phyloP scores from a whole-genome alignment of 2,329 filamentous ascomycete species.

The Fusarium nematophilum region DNA sequence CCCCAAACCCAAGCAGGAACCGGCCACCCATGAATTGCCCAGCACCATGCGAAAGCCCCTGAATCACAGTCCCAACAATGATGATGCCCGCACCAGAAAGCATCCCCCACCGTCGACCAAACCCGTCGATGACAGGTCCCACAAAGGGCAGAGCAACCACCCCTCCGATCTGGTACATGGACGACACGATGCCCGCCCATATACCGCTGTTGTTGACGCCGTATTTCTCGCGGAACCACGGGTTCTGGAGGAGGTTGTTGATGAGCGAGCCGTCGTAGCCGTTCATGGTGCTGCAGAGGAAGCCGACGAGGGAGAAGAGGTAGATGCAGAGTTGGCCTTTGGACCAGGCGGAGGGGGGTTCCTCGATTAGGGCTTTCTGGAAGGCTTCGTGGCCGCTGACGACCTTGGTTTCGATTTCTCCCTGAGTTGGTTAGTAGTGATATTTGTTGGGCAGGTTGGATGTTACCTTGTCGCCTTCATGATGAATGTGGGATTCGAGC shows the following conservation, averaged over 20 bases:
- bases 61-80: conserved; percentile 59
- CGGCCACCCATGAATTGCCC: conserved; percentile 65
- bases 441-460: not conserved
- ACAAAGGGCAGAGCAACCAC: conserved; percentile 59
- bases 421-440: conserved; percentile 5
- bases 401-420: conserved; percentile 53
- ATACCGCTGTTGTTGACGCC: conserved; percentile 56
- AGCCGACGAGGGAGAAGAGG: conserved; percentile 57
- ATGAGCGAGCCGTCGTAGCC: conserved; percentile 64
- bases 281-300: conserved; percentile 64
- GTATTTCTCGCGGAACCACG: conserved; percentile 54
- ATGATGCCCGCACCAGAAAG: conserved; percentile 54
- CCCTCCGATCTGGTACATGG: conserved; percentile 65
- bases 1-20: conserved; percentile 67
- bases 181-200: conserved; percentile 61
- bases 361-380: conserved; percentile 65
- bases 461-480: not conserved
- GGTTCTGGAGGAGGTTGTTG: conserved; percentile 60
- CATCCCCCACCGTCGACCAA: conserved; percentile 55
- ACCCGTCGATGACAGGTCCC: conserved; percentile 59
- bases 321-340: conserved; percentile 55
- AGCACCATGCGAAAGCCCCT: conserved; percentile 52
- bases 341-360: conserved; percentile 58
- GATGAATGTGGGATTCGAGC: not conserved
- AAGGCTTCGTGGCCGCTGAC: conserved; percentile 64